Evolutionary conservation across 306 rosid species (phyloP), one percentile per base, ranked within the genome.

Genomic region (Inga leiocalycina): DNA sequence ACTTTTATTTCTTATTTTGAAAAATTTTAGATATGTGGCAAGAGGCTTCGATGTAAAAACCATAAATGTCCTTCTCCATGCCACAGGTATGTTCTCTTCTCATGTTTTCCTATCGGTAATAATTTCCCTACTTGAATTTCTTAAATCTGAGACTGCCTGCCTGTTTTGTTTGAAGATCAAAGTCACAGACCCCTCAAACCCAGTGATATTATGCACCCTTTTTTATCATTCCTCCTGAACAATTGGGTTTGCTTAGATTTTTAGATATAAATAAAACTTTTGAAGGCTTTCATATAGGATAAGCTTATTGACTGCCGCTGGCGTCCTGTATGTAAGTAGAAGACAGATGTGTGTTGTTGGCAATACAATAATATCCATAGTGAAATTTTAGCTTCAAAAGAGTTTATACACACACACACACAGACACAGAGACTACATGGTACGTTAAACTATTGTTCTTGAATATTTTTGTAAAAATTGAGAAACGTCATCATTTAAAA

Each of bases 31-130:
- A 88, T 93, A 69, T 96, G 98, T 81, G 97, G 93, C 89, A 88
- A 89, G 89, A 92, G 64, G 89, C 98, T 96, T 76, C 92, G 94
- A 51, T 96, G 99, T 87, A 93, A 89, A 86, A 96, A 93, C 84
- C 99, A 93, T 92, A 93, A 92, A 87, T 96, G 99, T 83, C 94
- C 91, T 45, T 94, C 99, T 80, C 98, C 97, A 67, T 93, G 99
- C 80, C 99, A 96, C 78, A 92, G 97, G 99, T 92, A 87, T 82
- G 91, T 79, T 62, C 14, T 71, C 51, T 74, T 78, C 52, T 32
- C 62, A 72, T 56, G 72, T 79, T 79, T 54, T 4, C 37, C 81
- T 12, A 34, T 69, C 57, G 2, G 57, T 83, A 7, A 61, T 77
- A 78, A 22, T 76, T 65, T 84, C 13, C 73, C 54, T 39, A 57